Conservation (phyloP, 192 early-diverging fungal genomes). For the Jimgerdemannia flammicorona region DNA sequence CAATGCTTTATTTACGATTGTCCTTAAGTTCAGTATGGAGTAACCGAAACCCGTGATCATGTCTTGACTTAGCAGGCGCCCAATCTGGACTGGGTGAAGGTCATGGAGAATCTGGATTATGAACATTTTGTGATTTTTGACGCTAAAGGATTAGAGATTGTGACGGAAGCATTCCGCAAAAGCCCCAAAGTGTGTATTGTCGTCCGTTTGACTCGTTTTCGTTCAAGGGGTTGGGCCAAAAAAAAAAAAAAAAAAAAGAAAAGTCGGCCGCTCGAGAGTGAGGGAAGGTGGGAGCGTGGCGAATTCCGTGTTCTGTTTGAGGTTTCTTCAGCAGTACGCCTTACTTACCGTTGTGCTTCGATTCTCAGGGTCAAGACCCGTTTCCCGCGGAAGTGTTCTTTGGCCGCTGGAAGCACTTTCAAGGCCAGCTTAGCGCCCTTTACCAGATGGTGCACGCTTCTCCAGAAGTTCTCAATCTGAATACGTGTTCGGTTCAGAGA, state of each 20-base stretch:
- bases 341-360: background rate
- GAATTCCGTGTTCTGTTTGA: background rate
- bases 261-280: background rate
- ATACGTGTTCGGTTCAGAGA: conserved; percentile 38
- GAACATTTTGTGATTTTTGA: conserved; percentile 55
- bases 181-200: background rate
- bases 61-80: conserved; percentile 34
- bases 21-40: background rate
- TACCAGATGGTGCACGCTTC: conserved; percentile 54
- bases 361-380: conserved; percentile 45
- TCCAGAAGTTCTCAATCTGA: conserved; percentile 56
- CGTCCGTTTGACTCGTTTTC: background rate
- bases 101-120: conserved; percentile 61
- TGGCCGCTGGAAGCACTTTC: conserved; percentile 68
- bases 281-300: no score
- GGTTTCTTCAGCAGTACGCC: background rate
- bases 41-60: no score
- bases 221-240: conserved; percentile 6
- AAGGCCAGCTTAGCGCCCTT: conserved; percentile 67
- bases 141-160: conserved; percentile 52
- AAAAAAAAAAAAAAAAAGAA: conserved; percentile 2
- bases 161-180: conserved; percentile 56
- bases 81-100: conserved; percentile 56
- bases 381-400: conserved; percentile 72
- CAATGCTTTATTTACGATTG: background rate